Evolutionary conservation across 805 yeast species (phyloP).

Genomic region (Cyberlindnera mrakii): DNA sequence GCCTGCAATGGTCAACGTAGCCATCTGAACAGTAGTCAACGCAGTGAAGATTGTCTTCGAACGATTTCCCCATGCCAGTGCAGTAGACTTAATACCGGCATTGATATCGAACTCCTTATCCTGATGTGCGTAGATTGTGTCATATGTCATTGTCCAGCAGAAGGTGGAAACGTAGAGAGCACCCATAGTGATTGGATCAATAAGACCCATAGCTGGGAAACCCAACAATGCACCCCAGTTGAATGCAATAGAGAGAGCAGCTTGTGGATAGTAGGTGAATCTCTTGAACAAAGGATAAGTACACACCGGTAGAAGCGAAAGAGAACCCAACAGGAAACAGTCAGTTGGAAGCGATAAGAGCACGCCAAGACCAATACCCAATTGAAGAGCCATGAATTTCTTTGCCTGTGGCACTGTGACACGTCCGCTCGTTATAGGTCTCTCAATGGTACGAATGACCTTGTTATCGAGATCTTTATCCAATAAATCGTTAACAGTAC

Average conservation of each 20-base stretch:
- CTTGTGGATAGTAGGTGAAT: slow-evolving; percentile 94
- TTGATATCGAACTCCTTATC: slow-evolving; percentile 82
- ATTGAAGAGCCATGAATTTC: slow-evolving; percentile 65
- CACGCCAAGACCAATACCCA: slow-evolving; percentile 67
- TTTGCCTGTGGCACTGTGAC: slow-evolving; percentile 67
- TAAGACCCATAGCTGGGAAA: slow-evolving; percentile 91
- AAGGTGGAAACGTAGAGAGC: slow-evolving; percentile 74
- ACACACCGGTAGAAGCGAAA: slow-evolving; percentile 71
- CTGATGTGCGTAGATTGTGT: slow-evolving; percentile 96
- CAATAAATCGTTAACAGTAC: slow-evolving; percentile 86
- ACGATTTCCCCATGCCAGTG: slow-evolving; percentile 85
- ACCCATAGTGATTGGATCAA: slow-evolving; percentile 68
- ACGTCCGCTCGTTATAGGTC: slow-evolving; percentile 92
- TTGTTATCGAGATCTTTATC: slow-evolving; percentile 79
- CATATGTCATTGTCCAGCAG: slow-evolving; percentile 94
- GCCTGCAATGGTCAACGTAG: slow-evolving; percentile 62
- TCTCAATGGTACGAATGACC: slow-evolving; percentile 80
- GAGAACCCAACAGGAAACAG: slow-evolving; percentile 78
- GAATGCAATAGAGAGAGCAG: slow-evolving; percentile 71
- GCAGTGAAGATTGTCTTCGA: slow-evolving; percentile 66
- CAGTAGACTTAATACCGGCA: slow-evolving; percentile 94
- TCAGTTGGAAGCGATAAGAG: slow-evolving; percentile 68
- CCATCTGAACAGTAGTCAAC: slow-evolving; percentile 62
- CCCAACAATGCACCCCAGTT: slow-evolving; percentile 95
- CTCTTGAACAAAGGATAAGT: slow-evolving; percentile 92